phyloP scores from a whole-genome alignment of 768 basidiomycete species.

The Naganishia kalamii region DNA sequence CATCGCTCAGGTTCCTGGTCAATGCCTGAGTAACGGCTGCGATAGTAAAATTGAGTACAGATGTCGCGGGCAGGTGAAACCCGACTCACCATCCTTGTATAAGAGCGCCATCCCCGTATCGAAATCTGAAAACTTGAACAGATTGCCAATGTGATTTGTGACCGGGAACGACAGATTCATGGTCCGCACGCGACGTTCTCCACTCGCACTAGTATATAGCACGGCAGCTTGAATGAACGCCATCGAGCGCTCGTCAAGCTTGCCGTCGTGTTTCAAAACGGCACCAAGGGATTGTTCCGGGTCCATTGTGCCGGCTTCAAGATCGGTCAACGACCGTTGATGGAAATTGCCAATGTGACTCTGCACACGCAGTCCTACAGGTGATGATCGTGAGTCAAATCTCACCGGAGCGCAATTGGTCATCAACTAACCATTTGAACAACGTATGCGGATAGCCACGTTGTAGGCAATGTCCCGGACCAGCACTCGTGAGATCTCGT shows the following conservation, averaged over 20 bases:
- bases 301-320: constrained; percentile 72
- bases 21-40: constrained; percentile 65
- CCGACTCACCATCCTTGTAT: constrained; percentile 64
- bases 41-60: not conserved
- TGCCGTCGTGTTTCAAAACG: constrained; percentile 63
- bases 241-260: constrained; percentile 63
- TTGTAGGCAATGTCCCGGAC: constrained; percentile 69
- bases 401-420: not conserved
- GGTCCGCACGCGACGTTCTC: constrained; percentile 74
- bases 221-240: constrained; percentile 80
- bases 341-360: constrained; percentile 47
- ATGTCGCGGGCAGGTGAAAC: not conserved
- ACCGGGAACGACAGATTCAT: constrained; percentile 80
- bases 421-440: constrained; percentile 66
- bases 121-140: constrained; percentile 86
- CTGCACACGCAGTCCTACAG: constrained; percentile 31
- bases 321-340: constrained; percentile 55
- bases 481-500: constrained; percentile 67
- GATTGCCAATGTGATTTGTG: constrained; percentile 75
- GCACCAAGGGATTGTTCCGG: constrained; percentile 74
- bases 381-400: not conserved
- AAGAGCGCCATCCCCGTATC: constrained; percentile 71
- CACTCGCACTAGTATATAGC: constrained; percentile 71
- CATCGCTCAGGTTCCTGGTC: constrained; percentile 60
- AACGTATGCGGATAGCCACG: constrained; percentile 71